phyloP scores from a whole-genome alignment of 129 eudicot genomes.

The Pittosporum tobira region DNA sequence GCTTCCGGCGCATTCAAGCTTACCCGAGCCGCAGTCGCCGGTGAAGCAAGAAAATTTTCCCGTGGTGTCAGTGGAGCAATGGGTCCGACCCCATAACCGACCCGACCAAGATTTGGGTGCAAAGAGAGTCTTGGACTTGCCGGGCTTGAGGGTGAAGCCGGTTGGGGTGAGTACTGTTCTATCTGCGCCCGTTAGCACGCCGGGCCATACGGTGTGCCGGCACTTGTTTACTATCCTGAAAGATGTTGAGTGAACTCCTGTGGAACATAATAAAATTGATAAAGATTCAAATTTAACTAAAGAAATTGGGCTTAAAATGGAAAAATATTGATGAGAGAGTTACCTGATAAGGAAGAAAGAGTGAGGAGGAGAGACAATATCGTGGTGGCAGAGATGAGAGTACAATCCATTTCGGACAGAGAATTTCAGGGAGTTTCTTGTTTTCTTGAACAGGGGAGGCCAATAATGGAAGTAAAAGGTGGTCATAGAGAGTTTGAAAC shows the following conservation, averaged over 20 bases:
- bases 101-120: constrained; percentile 80
- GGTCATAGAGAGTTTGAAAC: background rate
- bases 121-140: constrained; percentile 46
- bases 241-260: constrained; percentile 49
- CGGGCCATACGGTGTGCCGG: constrained; percentile 80
- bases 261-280: background rate
- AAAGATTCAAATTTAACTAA: background rate
- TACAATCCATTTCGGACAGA: constrained; percentile 28
- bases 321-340: background rate
- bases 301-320: background rate
- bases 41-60: constrained; percentile 55
- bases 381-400: constrained; percentile 7
- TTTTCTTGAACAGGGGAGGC: constrained; percentile 4
- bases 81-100: constrained; percentile 81
- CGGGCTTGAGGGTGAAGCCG: constrained; percentile 47
- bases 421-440: background rate
- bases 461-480: constrained; percentile 12
- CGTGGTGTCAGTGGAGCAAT: constrained; percentile 38
- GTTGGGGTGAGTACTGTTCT: constrained; percentile 44
- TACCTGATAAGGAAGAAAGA: constrained; percentile 33
- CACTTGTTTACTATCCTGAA: constrained; percentile 70
- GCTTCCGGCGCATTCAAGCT: constrained; percentile 55
- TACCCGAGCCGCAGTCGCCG: constrained; percentile 80
- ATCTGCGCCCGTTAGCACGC: constrained; percentile 70
- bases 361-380: constrained; percentile 19